phyloP scores from a whole-genome alignment of 768 basidiomycete species.

The Leucocoprinus sp. region DNA sequence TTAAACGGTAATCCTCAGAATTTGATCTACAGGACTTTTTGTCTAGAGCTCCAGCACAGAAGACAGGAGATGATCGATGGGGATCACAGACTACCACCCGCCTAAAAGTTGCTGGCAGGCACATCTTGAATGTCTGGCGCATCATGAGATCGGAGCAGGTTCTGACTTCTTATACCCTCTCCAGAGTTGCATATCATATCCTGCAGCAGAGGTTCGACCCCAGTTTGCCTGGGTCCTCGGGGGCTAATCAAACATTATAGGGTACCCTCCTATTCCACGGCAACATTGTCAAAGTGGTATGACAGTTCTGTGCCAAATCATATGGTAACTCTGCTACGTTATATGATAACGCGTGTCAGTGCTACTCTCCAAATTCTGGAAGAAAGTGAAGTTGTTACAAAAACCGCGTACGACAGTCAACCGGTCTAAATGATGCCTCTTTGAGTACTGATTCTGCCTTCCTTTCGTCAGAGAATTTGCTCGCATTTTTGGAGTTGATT shows the following conservation, averaged over 20 bases:
- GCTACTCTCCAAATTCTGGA: constrained; percentile 78
- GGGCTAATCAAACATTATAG: constrained; percentile 27
- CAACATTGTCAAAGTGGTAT: constrained; percentile 64
- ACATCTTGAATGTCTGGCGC: constrained; percentile 90
- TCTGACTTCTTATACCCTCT: constrained; percentile 76
- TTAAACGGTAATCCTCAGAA: constrained; percentile 34
- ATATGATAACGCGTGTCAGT: constrained; percentile 55
- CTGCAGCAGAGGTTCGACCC: constrained; percentile 57
- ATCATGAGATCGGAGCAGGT: constrained; percentile 82
- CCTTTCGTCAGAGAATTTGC: constrained; percentile 98
- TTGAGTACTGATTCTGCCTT: background rate
- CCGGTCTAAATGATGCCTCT: background rate
- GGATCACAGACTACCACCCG: constrained; percentile 66
- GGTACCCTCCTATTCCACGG: constrained; percentile 63
- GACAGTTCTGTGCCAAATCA: constrained; percentile 50
- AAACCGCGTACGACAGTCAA: constrained; percentile 67
- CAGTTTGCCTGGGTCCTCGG: background rate
- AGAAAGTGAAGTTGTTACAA: constrained; percentile 72
- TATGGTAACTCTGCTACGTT: constrained; percentile 44
- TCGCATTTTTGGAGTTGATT: constrained; percentile 95
- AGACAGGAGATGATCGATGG: constrained; percentile 51
- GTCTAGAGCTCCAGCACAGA: constrained; percentile 58
- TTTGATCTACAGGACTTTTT: constrained; percentile 67
- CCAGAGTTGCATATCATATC: constrained; percentile 81
- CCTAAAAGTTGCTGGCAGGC: constrained; percentile 79